Evolutionary conservation across 2,329 filamentous ascomycete species (phyloP).

Genomic region (Cladosporium colombiae): DNA sequence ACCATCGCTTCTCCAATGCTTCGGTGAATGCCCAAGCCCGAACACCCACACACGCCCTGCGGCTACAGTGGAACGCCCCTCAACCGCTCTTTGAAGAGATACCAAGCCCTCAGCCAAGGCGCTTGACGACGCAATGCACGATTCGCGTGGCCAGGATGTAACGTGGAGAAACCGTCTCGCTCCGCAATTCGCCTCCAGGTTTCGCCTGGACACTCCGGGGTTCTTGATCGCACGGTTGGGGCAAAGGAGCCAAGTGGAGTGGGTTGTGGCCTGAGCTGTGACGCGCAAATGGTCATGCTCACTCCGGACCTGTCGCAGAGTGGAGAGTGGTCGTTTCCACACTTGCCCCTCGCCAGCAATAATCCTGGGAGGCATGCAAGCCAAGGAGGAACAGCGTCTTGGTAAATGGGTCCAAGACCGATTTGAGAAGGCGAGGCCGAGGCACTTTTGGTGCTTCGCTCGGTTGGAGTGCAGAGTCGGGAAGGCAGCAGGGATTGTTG

Average conservation of each 20-base stretch:
- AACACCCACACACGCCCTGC: not conserved
- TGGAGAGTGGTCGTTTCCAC: not conserved
- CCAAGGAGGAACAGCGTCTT: conserved; percentile 9
- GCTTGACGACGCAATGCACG: conserved; percentile 16
- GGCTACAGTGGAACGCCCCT: not conserved
- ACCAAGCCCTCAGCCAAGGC: conserved; percentile 18
- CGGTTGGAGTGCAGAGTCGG: not conserved
- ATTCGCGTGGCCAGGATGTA: conserved; percentile 15
- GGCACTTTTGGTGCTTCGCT: not conserved
- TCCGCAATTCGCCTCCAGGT: conserved; percentile 12
- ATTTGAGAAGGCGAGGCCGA: conserved; percentile 3
- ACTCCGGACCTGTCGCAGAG: too few species aligned
- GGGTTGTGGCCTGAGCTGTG: not conserved
- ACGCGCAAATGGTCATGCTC: not conserved
- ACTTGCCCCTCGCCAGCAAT: not conserved
- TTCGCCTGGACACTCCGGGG: not conserved
- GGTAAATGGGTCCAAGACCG: conserved; percentile 6
- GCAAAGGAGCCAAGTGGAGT: not conserved
- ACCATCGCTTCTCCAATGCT: not conserved
- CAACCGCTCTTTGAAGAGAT: not conserved
- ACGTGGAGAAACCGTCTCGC: conserved; percentile 4
- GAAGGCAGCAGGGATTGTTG: not conserved
- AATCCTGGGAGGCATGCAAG: conserved; percentile 2
- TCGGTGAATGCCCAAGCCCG: not conserved
- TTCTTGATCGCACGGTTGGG: conserved; percentile 5